Percentiles rank a stretch among this genome's conserved stretches.
Conservation (phyloP, 2,329 filamentous ascomycete species). For the Alternaria alternata region DNA sequence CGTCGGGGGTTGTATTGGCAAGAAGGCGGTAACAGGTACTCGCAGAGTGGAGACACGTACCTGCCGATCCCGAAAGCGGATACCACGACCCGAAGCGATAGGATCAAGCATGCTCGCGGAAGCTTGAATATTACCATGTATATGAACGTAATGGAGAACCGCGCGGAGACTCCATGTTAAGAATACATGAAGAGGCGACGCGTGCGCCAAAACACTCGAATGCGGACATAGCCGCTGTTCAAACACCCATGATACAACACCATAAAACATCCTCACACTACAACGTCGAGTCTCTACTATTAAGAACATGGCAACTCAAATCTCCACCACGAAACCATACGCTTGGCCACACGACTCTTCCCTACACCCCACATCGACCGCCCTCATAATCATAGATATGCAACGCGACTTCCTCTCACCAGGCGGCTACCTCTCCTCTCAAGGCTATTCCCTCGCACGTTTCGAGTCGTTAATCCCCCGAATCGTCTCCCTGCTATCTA, state of each 20-base stretch:
- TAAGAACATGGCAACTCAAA: slow-evolving; percentile 26
- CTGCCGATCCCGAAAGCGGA: slow-evolving; percentile 1
- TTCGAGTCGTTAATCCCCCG: slow-evolving; percentile 57
- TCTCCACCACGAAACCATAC: slow-evolving; percentile 45
- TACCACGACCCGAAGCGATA: background rate
- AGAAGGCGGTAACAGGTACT: background rate
- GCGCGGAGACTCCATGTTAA: background rate
- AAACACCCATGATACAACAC: background rate
- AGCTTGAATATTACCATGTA: background rate
- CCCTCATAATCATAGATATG: slow-evolving; percentile 64
- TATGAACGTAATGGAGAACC: background rate
- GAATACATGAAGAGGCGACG: background rate
- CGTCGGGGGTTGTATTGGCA: background rate
- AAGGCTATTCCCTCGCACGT: slow-evolving; percentile 55
- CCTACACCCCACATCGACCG: slow-evolving; percentile 55
- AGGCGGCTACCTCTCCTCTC: slow-evolving; percentile 60
- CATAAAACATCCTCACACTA: background rate
- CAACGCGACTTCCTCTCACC: slow-evolving; percentile 62
- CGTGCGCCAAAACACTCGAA: background rate
- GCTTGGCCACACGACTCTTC: slow-evolving; percentile 52
- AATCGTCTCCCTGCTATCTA: slow-evolving; percentile 51
- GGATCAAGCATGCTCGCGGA: background rate
- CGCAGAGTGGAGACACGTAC: background rate
- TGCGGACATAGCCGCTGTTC: no score
- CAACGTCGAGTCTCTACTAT: background rate